Percentiles rank a stretch among this genome's conserved stretches.
Conservation (phyloP, 2,329 filamentous ascomycete genomes). For the Harringtonia aguacate region DNA sequence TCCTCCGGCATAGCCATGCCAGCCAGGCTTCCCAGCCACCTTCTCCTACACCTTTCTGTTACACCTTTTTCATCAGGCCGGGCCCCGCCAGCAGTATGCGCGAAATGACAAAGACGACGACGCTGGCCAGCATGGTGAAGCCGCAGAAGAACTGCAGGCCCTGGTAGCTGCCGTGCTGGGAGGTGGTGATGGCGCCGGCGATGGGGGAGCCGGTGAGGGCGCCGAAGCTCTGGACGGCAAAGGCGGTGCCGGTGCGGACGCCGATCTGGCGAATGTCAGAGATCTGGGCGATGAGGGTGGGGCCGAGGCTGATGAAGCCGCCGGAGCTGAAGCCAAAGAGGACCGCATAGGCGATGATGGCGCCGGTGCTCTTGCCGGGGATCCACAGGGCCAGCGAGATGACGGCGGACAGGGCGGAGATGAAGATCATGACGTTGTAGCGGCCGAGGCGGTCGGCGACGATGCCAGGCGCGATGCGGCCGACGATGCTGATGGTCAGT, state of each 20-base stretch:
- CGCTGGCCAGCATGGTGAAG: conserved; percentile 23
- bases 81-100: conserved; percentile 18
- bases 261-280: conserved; percentile 50
- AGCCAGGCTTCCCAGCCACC: too few species aligned
- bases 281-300: conserved; percentile 49
- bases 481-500: conserved; percentile 25
- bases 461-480: conserved; percentile 40
- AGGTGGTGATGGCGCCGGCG: conserved; percentile 36
- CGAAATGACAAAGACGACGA: conserved; percentile 14
- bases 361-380: conserved; percentile 31
- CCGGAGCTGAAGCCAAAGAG: conserved; percentile 57
- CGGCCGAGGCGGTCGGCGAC: conserved; percentile 29
- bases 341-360: conserved; percentile 48
- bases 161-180: conserved; percentile 32
- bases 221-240: conserved; percentile 43
- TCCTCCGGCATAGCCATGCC: too few species aligned
- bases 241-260: conserved; percentile 44
- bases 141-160: conserved; percentile 48
- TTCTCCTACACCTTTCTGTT: too few species aligned
- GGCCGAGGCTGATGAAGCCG: conserved; percentile 47
- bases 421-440: conserved; percentile 32
- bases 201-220: conserved; percentile 49
- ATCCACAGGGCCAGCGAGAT: conserved; percentile 31
- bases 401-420: conserved; percentile 30
- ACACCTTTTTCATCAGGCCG: conserved; percentile 13